Evolutionary conservation across 2,329 filamentous ascomycete genomes (phyloP), one percentile per base, ranked within the genome.

Genomic region (Epichloe glyceriae): DNA sequence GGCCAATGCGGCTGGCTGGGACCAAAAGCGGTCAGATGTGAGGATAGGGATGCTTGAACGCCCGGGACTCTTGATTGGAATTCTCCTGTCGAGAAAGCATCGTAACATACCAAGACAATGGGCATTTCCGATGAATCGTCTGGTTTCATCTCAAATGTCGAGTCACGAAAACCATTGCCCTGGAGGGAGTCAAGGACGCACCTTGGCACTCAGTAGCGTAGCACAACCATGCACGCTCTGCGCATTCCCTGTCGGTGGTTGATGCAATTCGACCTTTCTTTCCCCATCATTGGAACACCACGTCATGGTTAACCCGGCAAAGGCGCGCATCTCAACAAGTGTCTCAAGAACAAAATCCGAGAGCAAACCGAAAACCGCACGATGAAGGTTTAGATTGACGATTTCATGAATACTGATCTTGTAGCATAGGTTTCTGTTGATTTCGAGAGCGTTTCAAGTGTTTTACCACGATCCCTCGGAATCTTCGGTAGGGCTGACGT

Each of bases 401-500:
- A n/a, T 22, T 19, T 11, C 12, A 35, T 22, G 22, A 43, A 45
- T 52, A 50, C 62, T 67, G 56, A 67, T 54, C 26, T n/a, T 22
- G 14, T 38, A n/a, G 22, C 48, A 68, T 33, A 52, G 50, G 67
- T 66, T 69, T 68, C 62, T 65, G 60, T 64, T 69, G 60, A 64
- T 68, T 68, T 68, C 61, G 58, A 64, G 62, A 68, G 66, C 63
- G 62, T 64, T 65, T 63, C 58, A 63, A 61, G 61, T 62, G 63
- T 62, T 62, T 62, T 62, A 64, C 62, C 63, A 67, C 64, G 61
- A 65, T 67, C 65, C 65, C 66, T 68, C 56, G 62, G 63, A 66
- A 68, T 68, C 59, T 56, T 58, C 61, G 64, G 62, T 67, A 66
- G 62, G 63, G 60, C 65, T 60, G 58, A 62, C 59, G 57, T 63